Percentiles rank a stretch among this genome's conserved stretches.
These are phyloP conservation scores for Diaporthe caulivora DNA, from an alignment of 2,329 filamentous ascomycete species.

Conservation along the genomic window DNA sequence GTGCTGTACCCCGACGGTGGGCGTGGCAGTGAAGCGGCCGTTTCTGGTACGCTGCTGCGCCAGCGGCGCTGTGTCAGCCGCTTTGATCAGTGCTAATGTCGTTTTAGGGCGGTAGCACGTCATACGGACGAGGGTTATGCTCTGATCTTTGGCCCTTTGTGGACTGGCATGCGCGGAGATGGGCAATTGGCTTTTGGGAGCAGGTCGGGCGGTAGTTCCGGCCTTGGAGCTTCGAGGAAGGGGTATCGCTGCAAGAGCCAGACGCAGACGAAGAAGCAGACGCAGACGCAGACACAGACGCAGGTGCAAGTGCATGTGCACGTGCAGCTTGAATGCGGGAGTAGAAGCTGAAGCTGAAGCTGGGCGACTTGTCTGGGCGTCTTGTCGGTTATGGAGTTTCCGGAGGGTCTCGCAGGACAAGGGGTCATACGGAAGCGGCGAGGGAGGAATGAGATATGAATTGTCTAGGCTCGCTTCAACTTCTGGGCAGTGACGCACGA, in stretches of 20 bases:
- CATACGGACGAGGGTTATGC: constrained; percentile 9
- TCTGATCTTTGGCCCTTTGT: constrained; percentile 1
- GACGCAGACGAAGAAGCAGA: not conserved
- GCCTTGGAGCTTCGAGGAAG: not conserved
- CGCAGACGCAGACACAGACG: too few relatives aligned
- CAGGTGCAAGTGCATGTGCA: too few relatives aligned
- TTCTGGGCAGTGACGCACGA: constrained; percentile 18
- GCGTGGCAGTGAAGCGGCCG: constrained; percentile 1
- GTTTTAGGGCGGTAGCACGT: constrained; percentile 7
- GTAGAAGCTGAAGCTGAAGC: not conserved
- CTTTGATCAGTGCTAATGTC: constrained; percentile 25
- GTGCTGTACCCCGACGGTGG: not conserved
- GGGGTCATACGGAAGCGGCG: constrained; percentile 9
- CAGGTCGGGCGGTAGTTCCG: not conserved
- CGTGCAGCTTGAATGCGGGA: too few relatives aligned
- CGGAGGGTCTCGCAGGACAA: not conserved
- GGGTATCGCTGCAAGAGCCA: constrained; percentile 16
- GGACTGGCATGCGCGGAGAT: not conserved
- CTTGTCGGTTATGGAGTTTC: not conserved
- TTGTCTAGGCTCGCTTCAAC: not conserved
- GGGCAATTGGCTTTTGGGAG: not conserved
- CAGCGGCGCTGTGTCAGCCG: constrained; percentile 24
- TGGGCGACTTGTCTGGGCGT: too few relatives aligned
- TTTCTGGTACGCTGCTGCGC: constrained; percentile 20
- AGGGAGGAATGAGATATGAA: constrained; percentile 4